phyloP scores from a whole-genome alignment of 306 rosid species.

The Glycine latifolia region DNA sequence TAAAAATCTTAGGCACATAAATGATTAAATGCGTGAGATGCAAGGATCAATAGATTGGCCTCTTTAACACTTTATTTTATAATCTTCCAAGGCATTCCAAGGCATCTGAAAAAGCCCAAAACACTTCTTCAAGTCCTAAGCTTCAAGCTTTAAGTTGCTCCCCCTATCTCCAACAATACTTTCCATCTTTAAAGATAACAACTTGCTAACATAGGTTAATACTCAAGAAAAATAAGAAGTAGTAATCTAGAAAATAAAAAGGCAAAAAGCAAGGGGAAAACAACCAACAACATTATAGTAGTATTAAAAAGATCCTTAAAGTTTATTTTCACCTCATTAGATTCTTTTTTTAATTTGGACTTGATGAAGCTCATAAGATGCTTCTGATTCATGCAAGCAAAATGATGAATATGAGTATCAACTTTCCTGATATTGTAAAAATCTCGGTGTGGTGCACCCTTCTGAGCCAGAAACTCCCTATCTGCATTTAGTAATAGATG shows the following conservation, averaged over 20 bases:
- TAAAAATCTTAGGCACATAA: too few species aligned
- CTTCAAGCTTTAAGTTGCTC: too few species aligned
- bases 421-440: constrained; percentile 90
- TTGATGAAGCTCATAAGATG: constrained; percentile 88
- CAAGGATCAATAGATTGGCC: too few species aligned
- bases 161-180: too few species aligned
- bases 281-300: background rate
- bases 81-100: too few species aligned
- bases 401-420: constrained; percentile 91
- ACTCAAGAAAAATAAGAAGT: constrained; percentile 26
- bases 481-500: constrained; percentile 79
- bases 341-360: constrained; percentile 80
- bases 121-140: too few species aligned
- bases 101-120: too few species aligned
- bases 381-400: constrained; percentile 97
- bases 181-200: constrained; percentile 95
- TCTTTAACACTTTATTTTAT: too few species aligned
- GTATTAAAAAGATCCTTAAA: background rate
- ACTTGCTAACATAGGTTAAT: constrained; percentile 63
- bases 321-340: constrained; percentile 71
- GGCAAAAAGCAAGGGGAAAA: background rate
- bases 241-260: constrained; percentile 39
- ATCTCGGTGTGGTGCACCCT: constrained; percentile 89
- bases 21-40: too few species aligned
- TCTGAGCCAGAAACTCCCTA: constrained; percentile 76